A percentile compares a stretch with the other conserved stretches of the same genome.
These are phyloP conservation scores for Phytophthora hibernalis DNA, from an alignment of 352 stramenopile species.

Conservation along the genomic window DNA sequence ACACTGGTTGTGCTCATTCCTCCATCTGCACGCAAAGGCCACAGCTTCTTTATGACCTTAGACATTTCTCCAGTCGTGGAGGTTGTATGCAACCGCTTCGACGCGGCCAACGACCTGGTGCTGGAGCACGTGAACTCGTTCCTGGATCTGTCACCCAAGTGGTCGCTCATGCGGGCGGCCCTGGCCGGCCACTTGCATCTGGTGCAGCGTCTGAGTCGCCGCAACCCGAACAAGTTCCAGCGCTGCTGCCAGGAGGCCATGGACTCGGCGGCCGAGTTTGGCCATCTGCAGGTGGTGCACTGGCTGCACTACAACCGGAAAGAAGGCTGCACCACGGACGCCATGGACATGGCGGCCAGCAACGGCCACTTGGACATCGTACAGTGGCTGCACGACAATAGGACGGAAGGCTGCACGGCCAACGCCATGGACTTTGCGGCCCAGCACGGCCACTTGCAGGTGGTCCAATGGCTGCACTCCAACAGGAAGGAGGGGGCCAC, in stretches of 20 bases:
- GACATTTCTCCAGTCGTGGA: conserved; percentile 59
- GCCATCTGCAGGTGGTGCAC: conserved; percentile 61
- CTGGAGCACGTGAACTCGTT: conserved; percentile 59
- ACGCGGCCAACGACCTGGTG: conserved; percentile 55
- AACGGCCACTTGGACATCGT: conserved; percentile 65
- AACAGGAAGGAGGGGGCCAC: conserved; percentile 62
- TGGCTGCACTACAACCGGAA: conserved; percentile 56
- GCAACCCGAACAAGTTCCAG: conserved; percentile 48
- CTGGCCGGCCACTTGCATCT: conserved; percentile 58
- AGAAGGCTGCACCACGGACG: conserved; percentile 72
- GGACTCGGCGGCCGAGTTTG: conserved; percentile 71
- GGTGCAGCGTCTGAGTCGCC: conserved; percentile 53
- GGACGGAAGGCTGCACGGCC: conserved; percentile 61
- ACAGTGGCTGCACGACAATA: conserved; percentile 68
- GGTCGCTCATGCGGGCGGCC: conserved; percentile 60
- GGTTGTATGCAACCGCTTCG: conserved; percentile 54
- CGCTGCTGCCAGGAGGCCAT: conserved; percentile 63
- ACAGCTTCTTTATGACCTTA: background rate
- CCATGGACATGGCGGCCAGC: conserved; percentile 68
- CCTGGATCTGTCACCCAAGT: conserved; percentile 58
- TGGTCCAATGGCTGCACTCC: conserved; percentile 68
- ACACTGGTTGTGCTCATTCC: conserved; percentile 20
- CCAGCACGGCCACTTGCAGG: conserved; percentile 57
- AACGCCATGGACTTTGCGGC: conserved; percentile 77
- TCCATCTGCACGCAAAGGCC: too few relatives aligned